phyloP scores from a whole-genome alignment of 2,329 filamentous ascomycete species.

The Exophiala oligosperma region DNA sequence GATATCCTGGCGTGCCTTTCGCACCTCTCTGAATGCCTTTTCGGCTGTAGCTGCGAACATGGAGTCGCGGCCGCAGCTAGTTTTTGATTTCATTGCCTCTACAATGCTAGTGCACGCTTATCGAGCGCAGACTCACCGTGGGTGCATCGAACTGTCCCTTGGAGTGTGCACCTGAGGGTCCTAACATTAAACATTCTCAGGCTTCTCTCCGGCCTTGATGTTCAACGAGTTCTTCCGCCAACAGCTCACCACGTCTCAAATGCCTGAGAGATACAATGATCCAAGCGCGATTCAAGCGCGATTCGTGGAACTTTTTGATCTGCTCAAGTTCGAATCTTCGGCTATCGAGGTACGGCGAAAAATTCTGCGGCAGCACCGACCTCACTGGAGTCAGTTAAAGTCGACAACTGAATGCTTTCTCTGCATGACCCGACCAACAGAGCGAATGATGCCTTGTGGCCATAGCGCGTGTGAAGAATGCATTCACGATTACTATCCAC shows the following conservation, averaged over 20 bases:
- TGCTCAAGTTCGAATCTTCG: neutral
- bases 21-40: neutral
- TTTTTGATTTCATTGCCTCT: neutral
- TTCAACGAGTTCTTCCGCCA: neutral
- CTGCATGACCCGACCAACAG: constrained; percentile 5
- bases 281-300: neutral
- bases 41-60: neutral
- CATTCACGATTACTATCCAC: constrained; percentile 6
- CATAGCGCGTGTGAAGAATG: constrained; percentile 9
- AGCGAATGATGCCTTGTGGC: constrained; percentile 5
- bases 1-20: neutral
- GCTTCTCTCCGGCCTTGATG: neutral
- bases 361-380: constrained; percentile 3
- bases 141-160: neutral
- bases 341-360: constrained; percentile 1
- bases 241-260: neutral
- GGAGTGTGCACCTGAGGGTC: neutral
- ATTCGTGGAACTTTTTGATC: neutral
- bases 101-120: neutral
- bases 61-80: neutral
- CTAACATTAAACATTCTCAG: neutral
- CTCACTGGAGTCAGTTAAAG: neutral
- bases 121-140: neutral
- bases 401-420: constrained; percentile 3
- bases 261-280: neutral